Evolutionary conservation across 2,329 filamentous ascomycete genomes (phyloP).

Genomic region (Dactylellina leptospora): DNA sequence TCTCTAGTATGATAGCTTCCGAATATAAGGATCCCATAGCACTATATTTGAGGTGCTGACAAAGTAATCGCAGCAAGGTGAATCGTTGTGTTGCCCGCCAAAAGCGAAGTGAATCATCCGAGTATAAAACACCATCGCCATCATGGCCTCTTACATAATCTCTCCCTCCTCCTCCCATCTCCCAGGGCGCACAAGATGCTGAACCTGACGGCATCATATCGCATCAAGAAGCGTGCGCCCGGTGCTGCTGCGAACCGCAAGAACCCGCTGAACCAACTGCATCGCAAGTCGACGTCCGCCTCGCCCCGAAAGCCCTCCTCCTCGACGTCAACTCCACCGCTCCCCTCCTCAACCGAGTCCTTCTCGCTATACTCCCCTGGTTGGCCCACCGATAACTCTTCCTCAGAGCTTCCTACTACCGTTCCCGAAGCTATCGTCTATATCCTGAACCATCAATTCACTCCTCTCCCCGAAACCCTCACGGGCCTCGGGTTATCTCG

Average conservation of each 20-base stretch:
- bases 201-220: constrained; percentile 28
- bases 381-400: constrained; percentile 19
- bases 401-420: constrained; percentile 15
- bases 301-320: constrained; percentile 16
- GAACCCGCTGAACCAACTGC: constrained; percentile 48
- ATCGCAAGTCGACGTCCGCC: constrained; percentile 14
- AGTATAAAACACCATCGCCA: background rate
- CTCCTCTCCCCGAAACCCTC: constrained; percentile 48
- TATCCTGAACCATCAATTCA: constrained; percentile 34
- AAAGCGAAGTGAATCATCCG: background rate
- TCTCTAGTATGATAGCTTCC: too few relatives aligned
- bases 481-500: constrained; percentile 51
- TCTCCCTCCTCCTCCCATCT: background rate
- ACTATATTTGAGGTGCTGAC: too few relatives aligned
- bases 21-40: too few relatives aligned
- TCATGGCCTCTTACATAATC: background rate
- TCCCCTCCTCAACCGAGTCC: background rate
- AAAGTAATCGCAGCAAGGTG: too few relatives aligned
- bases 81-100: too few relatives aligned
- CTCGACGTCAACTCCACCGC: background rate
- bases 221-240: constrained; percentile 27
- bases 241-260: constrained; percentile 22
- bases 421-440: constrained; percentile 39
- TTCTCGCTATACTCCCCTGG: constrained; percentile 16
- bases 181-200: constrained; percentile 4